Conservation (phyloP, 768 basidiomycete species). For the Ephemerocybe angulata region DNA sequence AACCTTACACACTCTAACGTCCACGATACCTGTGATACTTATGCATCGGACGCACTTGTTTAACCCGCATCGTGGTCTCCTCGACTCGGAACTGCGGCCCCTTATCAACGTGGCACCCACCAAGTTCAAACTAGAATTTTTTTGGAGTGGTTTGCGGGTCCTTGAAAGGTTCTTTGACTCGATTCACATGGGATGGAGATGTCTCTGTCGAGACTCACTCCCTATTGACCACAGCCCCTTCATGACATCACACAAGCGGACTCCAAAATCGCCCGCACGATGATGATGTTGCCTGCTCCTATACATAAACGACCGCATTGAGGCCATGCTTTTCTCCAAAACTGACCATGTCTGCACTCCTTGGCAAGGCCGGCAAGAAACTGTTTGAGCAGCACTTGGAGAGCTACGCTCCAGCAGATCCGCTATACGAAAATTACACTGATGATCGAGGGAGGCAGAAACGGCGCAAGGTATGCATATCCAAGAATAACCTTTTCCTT, state of each 20-base stretch:
- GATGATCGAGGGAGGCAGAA: conserved; percentile 54
- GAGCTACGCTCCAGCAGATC: conserved; percentile 68
- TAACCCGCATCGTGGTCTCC: too few species aligned
- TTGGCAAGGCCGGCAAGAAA: conserved; percentile 48
- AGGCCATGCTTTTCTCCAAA: not conserved
- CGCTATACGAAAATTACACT: conserved; percentile 64
- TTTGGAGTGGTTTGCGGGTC: too few species aligned
- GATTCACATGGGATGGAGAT: not conserved
- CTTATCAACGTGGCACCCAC: too few species aligned
- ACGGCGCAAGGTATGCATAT: conserved; percentile 48
- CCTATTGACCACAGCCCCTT: not conserved
- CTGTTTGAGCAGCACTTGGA: conserved; percentile 64
- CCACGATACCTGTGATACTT: too few species aligned
- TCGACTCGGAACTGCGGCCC: too few species aligned
- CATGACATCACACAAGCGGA: not conserved
- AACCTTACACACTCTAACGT: too few species aligned
- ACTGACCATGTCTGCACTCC: conserved; percentile 25
- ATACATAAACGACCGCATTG: not conserved
- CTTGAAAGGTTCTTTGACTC: not conserved
- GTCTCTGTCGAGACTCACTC: too few species aligned
- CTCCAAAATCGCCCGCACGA: not conserved
- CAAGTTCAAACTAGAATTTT: too few species aligned
- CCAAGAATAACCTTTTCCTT: not conserved
- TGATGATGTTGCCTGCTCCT: not conserved
- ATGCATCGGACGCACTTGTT: too few species aligned